A percentile compares a stretch with the other conserved stretches of the same genome.
Conservation (phyloP, 202 grass and related monocot genomes). For the Schoenoplectus triqueter region DNA sequence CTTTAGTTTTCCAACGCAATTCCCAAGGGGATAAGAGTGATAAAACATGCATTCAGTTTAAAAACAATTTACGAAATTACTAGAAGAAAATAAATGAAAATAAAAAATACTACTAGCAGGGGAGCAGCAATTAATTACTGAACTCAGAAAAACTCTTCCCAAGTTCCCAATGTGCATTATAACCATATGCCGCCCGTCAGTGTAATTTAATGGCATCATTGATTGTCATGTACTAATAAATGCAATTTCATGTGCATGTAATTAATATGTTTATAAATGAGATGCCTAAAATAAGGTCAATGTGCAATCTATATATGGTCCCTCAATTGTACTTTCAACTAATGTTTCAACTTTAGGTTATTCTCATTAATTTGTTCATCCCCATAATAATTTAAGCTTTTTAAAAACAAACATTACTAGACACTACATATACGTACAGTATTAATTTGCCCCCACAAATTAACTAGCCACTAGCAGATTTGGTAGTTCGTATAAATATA, state of each 20-base stretch:
- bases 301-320: not conserved
- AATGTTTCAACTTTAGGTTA: not conserved
- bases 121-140: not conserved
- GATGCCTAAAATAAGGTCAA: not conserved
- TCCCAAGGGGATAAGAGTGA: not conserved
- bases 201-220: not conserved
- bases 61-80: too few species aligned
- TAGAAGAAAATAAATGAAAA: not conserved
- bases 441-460: slow-evolving; percentile 16
- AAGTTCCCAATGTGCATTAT: not conserved
- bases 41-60: not conserved
- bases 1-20: not conserved
- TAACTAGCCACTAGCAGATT: not conserved
- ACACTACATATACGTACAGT: not conserved
- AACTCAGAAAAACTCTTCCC: not conserved
- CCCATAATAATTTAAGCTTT: not conserved
- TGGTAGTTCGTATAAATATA: not conserved
- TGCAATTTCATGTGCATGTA: not conserved
- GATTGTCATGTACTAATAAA: not conserved
- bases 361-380: not conserved
- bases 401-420: not conserved
- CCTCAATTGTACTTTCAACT: not conserved
- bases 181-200: not conserved
- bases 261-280: not conserved
- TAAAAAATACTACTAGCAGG: not conserved